These are phyloP conservation scores for Pleurotus eryngii DNA, from an alignment of 768 basidiomycete species.

Conservation along the genomic window DNA sequence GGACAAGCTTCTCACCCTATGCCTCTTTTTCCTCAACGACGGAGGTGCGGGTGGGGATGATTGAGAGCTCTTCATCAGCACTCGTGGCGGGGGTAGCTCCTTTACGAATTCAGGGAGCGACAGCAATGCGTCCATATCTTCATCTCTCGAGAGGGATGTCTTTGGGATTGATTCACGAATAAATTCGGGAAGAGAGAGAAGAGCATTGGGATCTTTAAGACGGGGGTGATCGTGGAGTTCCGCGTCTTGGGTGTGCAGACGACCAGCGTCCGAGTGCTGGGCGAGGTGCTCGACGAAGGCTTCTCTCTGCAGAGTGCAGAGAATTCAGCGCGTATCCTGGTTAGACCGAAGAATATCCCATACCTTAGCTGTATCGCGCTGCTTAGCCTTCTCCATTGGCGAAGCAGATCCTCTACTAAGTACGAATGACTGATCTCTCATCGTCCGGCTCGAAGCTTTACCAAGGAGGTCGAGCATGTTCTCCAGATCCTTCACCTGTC, in stretches of 20 bases:
- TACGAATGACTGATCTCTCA: slow-evolving; percentile 69
- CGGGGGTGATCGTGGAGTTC: slow-evolving; percentile 35
- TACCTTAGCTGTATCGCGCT: slow-evolving; percentile 65
- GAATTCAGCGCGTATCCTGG: neutral
- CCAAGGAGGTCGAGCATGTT: slow-evolving; percentile 69
- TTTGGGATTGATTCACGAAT: slow-evolving; percentile 51
- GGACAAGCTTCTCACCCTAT: slow-evolving; percentile 50
- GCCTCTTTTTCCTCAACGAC: slow-evolving; percentile 30
- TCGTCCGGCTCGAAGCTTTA: slow-evolving; percentile 63
- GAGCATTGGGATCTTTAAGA: slow-evolving; percentile 47
- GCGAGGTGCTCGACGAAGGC: slow-evolving; percentile 75
- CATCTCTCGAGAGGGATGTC: slow-evolving; percentile 18
- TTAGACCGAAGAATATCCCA: slow-evolving; percentile 11
- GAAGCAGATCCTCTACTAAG: slow-evolving; percentile 59
- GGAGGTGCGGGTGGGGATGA: slow-evolving; percentile 10
- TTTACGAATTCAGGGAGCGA: slow-evolving; percentile 59
- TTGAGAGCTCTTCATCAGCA: slow-evolving; percentile 13
- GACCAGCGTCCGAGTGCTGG: slow-evolving; percentile 67
- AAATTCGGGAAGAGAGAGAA: slow-evolving; percentile 60
- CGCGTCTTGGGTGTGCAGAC: slow-evolving; percentile 81
- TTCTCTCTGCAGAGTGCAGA: slow-evolving; percentile 44
- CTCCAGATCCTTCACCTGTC: slow-evolving; percentile 58
- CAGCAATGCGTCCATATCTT: slow-evolving; percentile 46
- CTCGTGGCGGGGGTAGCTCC: slow-evolving; percentile 37
- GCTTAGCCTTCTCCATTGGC: slow-evolving; percentile 50